These are phyloP conservation scores for Prunus armeniaca DNA, from an alignment of 306 rosid species.

Conservation along the genomic window DNA sequence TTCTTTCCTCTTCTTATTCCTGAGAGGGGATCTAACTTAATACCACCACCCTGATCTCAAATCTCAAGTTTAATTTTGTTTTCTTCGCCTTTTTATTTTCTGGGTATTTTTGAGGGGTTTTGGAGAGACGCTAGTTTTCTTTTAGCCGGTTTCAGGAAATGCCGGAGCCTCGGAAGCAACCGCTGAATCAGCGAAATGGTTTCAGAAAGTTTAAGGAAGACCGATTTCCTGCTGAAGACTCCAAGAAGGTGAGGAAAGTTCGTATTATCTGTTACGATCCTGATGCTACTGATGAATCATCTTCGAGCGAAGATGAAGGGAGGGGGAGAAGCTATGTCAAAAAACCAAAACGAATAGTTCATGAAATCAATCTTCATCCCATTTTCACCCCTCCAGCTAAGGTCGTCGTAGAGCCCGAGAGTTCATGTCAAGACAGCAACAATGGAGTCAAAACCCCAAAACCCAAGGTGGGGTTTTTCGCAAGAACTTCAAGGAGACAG, in stretches of 20 bases:
- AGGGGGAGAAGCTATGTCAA: not conserved
- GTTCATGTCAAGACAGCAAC: constrained; percentile 38
- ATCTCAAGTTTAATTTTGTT: not conserved
- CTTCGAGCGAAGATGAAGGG: constrained; percentile 69
- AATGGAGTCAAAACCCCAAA: constrained; percentile 21
- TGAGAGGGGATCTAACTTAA: constrained; percentile 66
- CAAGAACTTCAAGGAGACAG: constrained; percentile 21
- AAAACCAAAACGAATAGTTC: constrained; percentile 20
- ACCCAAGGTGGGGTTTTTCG: constrained; percentile 28
- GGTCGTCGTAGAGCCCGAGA: constrained; percentile 23
- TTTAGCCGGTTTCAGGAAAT: constrained; percentile 5
- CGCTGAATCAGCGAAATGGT: not conserved
- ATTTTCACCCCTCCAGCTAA: not conserved
- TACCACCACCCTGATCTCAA: constrained; percentile 21
- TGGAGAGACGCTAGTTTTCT: not conserved
- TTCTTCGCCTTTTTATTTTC: not conserved
- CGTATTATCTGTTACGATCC: constrained; percentile 62
- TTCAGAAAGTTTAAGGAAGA: constrained; percentile 22
- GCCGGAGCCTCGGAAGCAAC: constrained; percentile 32
- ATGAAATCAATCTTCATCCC: constrained; percentile 39
- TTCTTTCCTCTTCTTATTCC: constrained; percentile 51
- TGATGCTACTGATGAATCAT: constrained; percentile 64
- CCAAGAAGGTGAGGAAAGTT: constrained; percentile 41
- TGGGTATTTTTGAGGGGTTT: constrained; percentile 35
- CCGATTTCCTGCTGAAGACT: not conserved